Percentiles rank a stretch among this genome's conserved stretches.
These are phyloP conservation scores for Aspergillus luchuensis DNA, from an alignment of 2,329 filamentous ascomycete genomes.

Conservation along the genomic window DNA sequence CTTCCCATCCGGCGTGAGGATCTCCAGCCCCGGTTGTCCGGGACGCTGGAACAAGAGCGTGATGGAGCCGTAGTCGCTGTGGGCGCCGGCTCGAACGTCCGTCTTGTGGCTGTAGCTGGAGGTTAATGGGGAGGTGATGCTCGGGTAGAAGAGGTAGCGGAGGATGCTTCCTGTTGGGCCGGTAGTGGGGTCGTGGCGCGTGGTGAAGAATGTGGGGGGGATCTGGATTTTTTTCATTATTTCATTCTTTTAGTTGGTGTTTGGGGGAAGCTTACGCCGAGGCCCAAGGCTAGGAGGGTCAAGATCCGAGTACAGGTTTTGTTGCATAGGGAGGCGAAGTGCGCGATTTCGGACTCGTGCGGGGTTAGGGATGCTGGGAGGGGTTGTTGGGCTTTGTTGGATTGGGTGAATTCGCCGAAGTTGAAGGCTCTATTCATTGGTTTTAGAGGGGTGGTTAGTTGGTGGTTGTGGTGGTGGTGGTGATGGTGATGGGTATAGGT, in stretches of 20 bases:
- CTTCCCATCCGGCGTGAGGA: slow-evolving; percentile 59
- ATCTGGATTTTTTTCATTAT: too few species aligned
- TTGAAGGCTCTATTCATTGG: slow-evolving; percentile 74
- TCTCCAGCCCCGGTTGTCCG: slow-evolving; percentile 83
- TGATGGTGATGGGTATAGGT: not conserved
- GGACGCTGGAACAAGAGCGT: slow-evolving; percentile 80
- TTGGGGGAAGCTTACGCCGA: slow-evolving; percentile 56
- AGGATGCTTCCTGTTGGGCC: slow-evolving; percentile 62
- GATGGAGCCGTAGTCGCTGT: slow-evolving; percentile 78
- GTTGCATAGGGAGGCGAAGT: slow-evolving; percentile 72
- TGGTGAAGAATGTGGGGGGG: slow-evolving; percentile 59
- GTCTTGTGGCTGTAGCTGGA: slow-evolving; percentile 50
- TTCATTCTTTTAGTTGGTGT: too few species aligned
- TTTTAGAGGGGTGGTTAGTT: slow-evolving; percentile 5
- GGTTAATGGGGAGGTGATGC: slow-evolving; percentile 49
- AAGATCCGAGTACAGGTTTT: slow-evolving; percentile 72
- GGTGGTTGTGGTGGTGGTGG: not conserved
- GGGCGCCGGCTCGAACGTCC: slow-evolving; percentile 84
- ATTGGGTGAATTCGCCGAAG: slow-evolving; percentile 71
- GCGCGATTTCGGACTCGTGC: slow-evolving; percentile 62
- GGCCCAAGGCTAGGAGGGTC: slow-evolving; percentile 73
- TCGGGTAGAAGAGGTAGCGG: slow-evolving; percentile 73
- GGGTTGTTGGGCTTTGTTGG: slow-evolving; percentile 71
- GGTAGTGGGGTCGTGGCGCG: slow-evolving; percentile 57
- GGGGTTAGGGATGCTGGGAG: slow-evolving; percentile 66